Evolutionary conservation across 2,329 filamentous ascomycete genomes (phyloP), one percentile per base, ranked within the genome.

Genomic region (Cladophialophora carrionii): DNA sequence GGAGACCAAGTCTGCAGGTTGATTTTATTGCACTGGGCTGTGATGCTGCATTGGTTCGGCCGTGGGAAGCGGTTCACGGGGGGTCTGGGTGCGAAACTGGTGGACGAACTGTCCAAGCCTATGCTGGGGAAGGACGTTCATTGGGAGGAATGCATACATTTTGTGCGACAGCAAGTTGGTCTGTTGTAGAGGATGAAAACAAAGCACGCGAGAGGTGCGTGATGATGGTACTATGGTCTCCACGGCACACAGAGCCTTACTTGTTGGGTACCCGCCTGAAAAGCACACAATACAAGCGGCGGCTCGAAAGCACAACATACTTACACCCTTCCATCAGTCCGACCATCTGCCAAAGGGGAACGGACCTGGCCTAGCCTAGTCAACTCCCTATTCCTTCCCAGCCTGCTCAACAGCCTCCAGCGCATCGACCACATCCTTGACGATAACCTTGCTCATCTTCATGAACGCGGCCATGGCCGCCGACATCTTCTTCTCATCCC

Each of bases 371-470:
- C 26, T 29, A 29, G 26, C 26, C 26, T 29, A 29, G 26, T 29
- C 26, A 29, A n/a, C 17, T 6, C 37, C 14, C 37, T 41, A 41
- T 17, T 41, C 37, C 37, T 41, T 41, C 37, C 14, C 34, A 14
- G 34, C 34, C 4, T 1, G 2, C 12, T 4, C 37, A 26, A 17
- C 48, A n/a, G 48, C 74, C 43, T 74, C 72, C 67, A 72, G 74
- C 10, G 78, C 79, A 64, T 76, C 75, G 67, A 74, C 72, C 67
- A 82, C 61, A 48, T 63, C 76, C 7, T 70, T 74, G 69, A 81
- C 76, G 57, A 81, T 76, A 54, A 82, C 60, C 73, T 81, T 82
- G 72, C 75, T 76, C 78, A 80, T 80, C 29, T 68, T 67, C 75
- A 80, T 74, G 77, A 82, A 80, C 4, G 74, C 76, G 49, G 60